A percentile compares a stretch with the other conserved stretches of the same genome.
Conservation (phyloP, 1,284 basidiomycete species). For the Pseudozyma sp. region DNA sequence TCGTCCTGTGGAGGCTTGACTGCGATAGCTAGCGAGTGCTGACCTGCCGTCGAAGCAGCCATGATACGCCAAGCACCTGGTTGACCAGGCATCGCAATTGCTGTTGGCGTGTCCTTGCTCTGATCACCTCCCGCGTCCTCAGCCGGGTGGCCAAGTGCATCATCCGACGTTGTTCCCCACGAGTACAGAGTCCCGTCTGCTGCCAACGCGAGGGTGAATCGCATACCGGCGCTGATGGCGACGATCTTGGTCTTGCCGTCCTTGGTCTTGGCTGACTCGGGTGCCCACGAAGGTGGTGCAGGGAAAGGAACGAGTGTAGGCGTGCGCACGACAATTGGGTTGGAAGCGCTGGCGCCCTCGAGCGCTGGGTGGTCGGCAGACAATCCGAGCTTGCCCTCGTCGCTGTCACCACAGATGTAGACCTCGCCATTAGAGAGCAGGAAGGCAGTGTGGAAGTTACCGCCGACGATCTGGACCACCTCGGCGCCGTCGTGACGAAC, state of each 20-base stretch:
- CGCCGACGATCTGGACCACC: conserved; percentile 76
- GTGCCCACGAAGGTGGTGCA: conserved; percentile 69
- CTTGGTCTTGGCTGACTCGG: conserved; percentile 59
- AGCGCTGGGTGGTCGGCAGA: conserved; percentile 44
- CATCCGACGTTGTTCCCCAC: conserved; percentile 82
- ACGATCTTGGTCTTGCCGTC: conserved; percentile 76
- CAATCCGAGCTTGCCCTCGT: conserved; percentile 62
- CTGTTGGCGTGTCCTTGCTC: conserved; percentile 75
- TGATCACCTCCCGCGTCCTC: conserved; percentile 67
- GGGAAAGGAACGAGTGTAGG: conserved; percentile 65
- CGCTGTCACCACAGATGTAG: conserved; percentile 70
- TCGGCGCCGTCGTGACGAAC: conserved; percentile 73
- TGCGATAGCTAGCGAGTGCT: conserved; percentile 71
- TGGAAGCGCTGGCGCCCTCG: conserved; percentile 30
- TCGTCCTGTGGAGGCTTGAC: conserved; percentile 61
- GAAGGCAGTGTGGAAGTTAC: conserved; percentile 89
- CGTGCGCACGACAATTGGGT: conserved; percentile 50
- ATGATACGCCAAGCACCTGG: conserved; percentile 70
- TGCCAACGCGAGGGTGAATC: conserved; percentile 86
- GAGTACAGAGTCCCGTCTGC: conserved; percentile 81
- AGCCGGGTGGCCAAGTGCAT: conserved; percentile 71
- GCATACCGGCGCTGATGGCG: conserved; percentile 80
- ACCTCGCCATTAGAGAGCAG: conserved; percentile 84
- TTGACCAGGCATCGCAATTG: conserved; percentile 74
- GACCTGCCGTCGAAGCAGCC: conserved; percentile 71